Evolutionary conservation across 805 yeast species (phyloP).

Genomic region (Tetrapisispora iriomotensis): DNA sequence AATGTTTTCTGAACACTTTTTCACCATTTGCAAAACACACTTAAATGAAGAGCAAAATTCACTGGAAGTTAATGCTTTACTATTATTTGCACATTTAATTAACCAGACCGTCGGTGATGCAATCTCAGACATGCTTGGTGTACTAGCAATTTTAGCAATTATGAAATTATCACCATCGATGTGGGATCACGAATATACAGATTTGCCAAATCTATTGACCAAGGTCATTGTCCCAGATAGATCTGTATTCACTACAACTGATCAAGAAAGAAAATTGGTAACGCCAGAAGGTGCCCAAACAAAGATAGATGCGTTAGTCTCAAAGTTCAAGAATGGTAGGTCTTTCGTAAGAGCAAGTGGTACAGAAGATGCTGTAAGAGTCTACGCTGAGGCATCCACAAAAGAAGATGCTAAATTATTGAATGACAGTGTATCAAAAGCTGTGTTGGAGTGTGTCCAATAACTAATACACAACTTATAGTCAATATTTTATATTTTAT

Average conservation of each 20-base stretch:
- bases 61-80: slow-evolving; percentile 45
- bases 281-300: slow-evolving; percentile 72
- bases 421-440: slow-evolving; percentile 31
- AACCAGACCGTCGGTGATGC: slow-evolving; percentile 99
- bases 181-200: slow-evolving; percentile 74
- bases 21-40: slow-evolving; percentile 27
- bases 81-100: slow-evolving; percentile 57
- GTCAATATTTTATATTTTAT: too few relatives aligned
- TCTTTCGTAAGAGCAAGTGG: slow-evolving; percentile 96
- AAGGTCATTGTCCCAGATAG: slow-evolving; percentile 83
- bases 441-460: slow-evolving; percentile 24
- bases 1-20: slow-evolving; percentile 53
- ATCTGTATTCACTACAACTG: slow-evolving; percentile 65
- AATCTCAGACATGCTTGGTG: slow-evolving; percentile 78
- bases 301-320: slow-evolving; percentile 57
- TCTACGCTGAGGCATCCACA: slow-evolving; percentile 80
- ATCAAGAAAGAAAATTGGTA: slow-evolving; percentile 77
- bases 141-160: slow-evolving; percentile 51
- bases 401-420: slow-evolving; percentile 39
- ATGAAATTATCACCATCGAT: slow-evolving; percentile 48
- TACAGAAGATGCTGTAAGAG: slow-evolving; percentile 94
- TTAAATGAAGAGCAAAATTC: slow-evolving; percentile 32
- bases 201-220: slow-evolving; percentile 75
- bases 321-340: slow-evolving; percentile 51
- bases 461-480: too few relatives aligned